Percentiles rank a stretch among this genome's conserved stretches.
phyloP scores from a whole-genome alignment of 306 rosid species.

The Rosa multiflora region DNA sequence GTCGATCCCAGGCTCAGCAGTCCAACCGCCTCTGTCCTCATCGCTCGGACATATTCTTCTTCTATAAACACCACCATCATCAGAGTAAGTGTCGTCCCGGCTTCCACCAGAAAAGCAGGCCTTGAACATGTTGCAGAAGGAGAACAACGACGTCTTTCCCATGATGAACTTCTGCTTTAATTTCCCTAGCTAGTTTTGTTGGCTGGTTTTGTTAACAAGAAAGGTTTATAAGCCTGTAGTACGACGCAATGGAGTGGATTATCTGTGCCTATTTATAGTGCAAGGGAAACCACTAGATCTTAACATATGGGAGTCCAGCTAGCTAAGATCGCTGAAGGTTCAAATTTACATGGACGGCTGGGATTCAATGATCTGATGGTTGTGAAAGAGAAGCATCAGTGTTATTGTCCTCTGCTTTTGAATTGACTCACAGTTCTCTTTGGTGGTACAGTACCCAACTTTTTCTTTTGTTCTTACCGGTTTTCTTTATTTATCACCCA shows the following conservation, averaged over 20 bases:
- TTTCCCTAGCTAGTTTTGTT: background rate
- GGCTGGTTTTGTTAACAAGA: conserved; percentile 4
- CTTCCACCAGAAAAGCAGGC: conserved; percentile 58
- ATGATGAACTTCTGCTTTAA: background rate
- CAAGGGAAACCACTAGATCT: conserved; percentile 9
- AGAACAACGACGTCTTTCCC: conserved; percentile 56
- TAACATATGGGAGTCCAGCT: conserved; percentile 10
- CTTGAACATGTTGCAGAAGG: conserved; percentile 61
- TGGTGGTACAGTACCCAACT: conserved; percentile 28
- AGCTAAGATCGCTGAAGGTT: conserved; percentile 14
- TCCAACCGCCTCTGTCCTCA: conserved; percentile 74
- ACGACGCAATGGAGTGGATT: conserved; percentile 22
- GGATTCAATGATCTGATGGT: conserved; percentile 42
- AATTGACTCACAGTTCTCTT: conserved; percentile 26
- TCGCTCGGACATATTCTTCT: conserved; percentile 73
- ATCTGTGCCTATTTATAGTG: conserved; percentile 38
- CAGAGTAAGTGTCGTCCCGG: conserved; percentile 38
- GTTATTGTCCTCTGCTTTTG: conserved; percentile 55
- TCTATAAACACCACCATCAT: conserved; percentile 47
- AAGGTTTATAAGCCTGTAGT: conserved; percentile 4
- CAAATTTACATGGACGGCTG: conserved; percentile 39
- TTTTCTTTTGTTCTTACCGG: conserved; percentile 21
- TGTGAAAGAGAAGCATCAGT: conserved; percentile 36
- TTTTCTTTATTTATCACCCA: background rate
- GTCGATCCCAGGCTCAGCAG: conserved; percentile 93